Evolutionary conservation across 352 stramenopile genomes (phyloP).

Genomic region (Stephanocyclus meneghinianus): DNA sequence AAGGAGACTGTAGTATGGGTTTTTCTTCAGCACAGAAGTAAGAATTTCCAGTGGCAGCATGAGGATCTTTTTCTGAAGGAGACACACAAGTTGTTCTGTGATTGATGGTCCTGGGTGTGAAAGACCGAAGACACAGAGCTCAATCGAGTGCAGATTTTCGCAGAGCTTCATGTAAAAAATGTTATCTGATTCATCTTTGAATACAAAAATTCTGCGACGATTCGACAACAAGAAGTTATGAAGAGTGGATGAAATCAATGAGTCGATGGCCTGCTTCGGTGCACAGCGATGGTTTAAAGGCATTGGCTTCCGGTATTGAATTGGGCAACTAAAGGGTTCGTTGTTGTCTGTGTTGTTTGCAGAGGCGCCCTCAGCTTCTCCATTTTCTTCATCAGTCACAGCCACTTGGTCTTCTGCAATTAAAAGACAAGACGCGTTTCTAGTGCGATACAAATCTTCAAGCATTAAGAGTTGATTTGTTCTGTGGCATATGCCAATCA

Average conservation of each 20-base stretch:
- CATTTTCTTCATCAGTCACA: conserved; percentile 9
- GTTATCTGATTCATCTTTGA: conserved; percentile 73
- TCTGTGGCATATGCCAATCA: conserved; percentile 53
- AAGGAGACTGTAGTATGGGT: conserved; percentile 69
- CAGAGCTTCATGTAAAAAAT: conserved; percentile 80
- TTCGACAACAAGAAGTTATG: conserved; percentile 81
- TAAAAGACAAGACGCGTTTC: conserved; percentile 61
- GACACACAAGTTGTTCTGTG: conserved; percentile 64
- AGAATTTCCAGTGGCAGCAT: conserved; percentile 68
- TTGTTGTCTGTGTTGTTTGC: conserved; percentile 19
- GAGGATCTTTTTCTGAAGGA: conserved; percentile 70
- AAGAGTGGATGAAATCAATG: conserved; percentile 69
- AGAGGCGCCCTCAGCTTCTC: neutral
- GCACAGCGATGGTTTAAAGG: conserved; percentile 64
- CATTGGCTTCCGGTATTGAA: conserved; percentile 62
- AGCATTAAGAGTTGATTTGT: conserved; percentile 76
- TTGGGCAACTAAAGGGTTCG: conserved; percentile 52
- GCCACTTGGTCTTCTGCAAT: conserved; percentile 38
- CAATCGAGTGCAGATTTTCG: conserved; percentile 53
- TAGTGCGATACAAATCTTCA: conserved; percentile 70
- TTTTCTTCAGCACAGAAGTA: conserved; percentile 77
- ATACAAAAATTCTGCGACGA: conserved; percentile 65
- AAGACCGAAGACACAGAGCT: conserved; percentile 73
- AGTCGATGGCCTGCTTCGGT: conserved; percentile 60
- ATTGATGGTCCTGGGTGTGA: conserved; percentile 68